A percentile compares a stretch with the other conserved stretches of the same genome.
Evolutionary conservation across 148 eudicot species (phyloP).

Genomic region (Camellia japonica): DNA sequence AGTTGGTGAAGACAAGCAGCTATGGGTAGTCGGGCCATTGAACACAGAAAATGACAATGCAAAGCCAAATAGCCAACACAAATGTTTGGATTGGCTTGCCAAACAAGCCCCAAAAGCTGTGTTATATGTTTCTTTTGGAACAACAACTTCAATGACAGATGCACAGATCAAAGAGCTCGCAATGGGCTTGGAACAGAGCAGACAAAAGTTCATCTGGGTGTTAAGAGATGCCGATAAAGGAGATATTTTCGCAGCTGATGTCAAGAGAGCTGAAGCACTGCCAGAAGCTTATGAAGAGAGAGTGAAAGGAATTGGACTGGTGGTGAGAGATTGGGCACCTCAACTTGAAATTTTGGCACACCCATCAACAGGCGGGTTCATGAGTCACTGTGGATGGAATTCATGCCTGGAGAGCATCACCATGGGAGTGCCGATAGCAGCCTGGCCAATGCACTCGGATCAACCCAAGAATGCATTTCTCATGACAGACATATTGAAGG

Average conservation of each 20-base stretch:
- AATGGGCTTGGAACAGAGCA: constrained; percentile 19
- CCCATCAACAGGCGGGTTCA: constrained; percentile 30
- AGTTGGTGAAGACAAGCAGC: constrained; percentile 7
- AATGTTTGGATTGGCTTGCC: constrained; percentile 30
- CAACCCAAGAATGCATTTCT: constrained; percentile 32
- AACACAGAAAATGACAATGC: not conserved
- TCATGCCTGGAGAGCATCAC: constrained; percentile 41
- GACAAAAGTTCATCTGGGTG: constrained; percentile 29
- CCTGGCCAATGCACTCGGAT: constrained; percentile 47
- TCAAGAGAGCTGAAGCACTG: not conserved
- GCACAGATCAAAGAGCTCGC: constrained; percentile 26
- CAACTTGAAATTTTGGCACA: constrained; percentile 39
- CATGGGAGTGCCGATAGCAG: constrained; percentile 40
- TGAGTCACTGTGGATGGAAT: constrained; percentile 48
- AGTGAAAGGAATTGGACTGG: constrained; percentile 19
- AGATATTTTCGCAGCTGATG: constrained; percentile 11
- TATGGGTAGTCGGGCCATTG: constrained; percentile 46
- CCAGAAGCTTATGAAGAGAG: constrained; percentile 35
- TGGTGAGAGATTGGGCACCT: constrained; percentile 45
- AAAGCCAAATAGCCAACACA: constrained; percentile 5
- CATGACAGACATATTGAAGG: constrained; percentile 26
- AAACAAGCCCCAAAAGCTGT: constrained; percentile 24
- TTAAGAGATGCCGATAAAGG: constrained; percentile 26
- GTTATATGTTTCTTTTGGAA: constrained; percentile 27
- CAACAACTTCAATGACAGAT: constrained; percentile 5